These are phyloP conservation scores for Mycena chlorophos DNA, from an alignment of 768 basidiomycete genomes.

Conservation along the genomic window DNA sequence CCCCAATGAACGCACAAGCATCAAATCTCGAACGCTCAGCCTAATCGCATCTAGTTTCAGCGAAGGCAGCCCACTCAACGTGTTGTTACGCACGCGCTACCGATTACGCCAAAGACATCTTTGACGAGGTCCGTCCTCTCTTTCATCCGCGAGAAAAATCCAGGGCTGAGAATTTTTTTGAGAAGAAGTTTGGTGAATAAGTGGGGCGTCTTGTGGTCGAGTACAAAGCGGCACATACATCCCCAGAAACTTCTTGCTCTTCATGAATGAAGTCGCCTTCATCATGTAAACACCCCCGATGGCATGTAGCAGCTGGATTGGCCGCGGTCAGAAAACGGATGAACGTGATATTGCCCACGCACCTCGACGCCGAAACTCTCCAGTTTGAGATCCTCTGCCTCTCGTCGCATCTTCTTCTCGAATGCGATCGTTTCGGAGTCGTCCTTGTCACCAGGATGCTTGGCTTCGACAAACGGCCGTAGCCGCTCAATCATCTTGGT, in stretches of 20 bases:
- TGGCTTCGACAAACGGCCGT: constrained; percentile 88
- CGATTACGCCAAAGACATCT: constrained; percentile 95
- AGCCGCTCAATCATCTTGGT: constrained; percentile 82
- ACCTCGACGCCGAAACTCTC: constrained; percentile 98
- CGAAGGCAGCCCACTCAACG: constrained; percentile 4
- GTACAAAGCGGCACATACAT: constrained; percentile 52
- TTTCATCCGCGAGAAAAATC: constrained; percentile 91
- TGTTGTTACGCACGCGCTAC: constrained; percentile 80
- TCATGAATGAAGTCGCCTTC: constrained; percentile 90
- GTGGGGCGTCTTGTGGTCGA: not conserved
- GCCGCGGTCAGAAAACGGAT: not conserved
- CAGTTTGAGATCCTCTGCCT: constrained; percentile 93
- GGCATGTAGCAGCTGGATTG: constrained; percentile 73
- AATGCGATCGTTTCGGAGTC: constrained; percentile 85
- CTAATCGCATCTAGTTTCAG: constrained; percentile 32
- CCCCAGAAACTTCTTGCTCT: constrained; percentile 88
- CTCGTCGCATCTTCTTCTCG: constrained; percentile 71
- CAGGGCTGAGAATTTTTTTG: too few species aligned
- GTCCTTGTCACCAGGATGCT: constrained; percentile 73
- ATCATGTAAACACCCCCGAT: constrained; percentile 91
- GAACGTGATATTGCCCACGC: constrained; percentile 22
- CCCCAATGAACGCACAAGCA: constrained; percentile 50
- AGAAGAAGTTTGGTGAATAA: too few species aligned
- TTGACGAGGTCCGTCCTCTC: constrained; percentile 93
- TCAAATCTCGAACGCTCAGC: constrained; percentile 73